These are phyloP conservation scores for Mycosphaerella arachidis DNA, from an alignment of 2,329 filamentous ascomycete species.

Conservation along the genomic window DNA sequence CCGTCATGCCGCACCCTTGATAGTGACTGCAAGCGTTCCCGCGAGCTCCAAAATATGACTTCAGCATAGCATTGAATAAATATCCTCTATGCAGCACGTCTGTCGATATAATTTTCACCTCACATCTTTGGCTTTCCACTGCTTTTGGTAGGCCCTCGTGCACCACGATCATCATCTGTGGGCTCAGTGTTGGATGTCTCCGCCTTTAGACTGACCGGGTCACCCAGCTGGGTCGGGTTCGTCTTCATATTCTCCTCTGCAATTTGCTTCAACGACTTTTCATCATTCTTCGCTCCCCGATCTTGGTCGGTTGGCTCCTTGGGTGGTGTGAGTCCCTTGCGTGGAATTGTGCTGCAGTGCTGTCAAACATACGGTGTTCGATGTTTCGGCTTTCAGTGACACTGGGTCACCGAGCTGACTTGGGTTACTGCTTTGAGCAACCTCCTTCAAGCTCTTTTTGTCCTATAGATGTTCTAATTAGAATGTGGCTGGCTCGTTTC, in stretches of 20 bases:
- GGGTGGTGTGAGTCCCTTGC: background rate
- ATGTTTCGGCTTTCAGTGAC: slow-evolving; percentile 35
- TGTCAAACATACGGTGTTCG: slow-evolving; percentile 18
- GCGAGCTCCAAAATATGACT: no score
- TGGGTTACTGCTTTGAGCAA: slow-evolving; percentile 25
- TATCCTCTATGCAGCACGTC: background rate
- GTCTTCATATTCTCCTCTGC: slow-evolving; percentile 26
- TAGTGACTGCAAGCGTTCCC: no score
- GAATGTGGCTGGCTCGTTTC: background rate
- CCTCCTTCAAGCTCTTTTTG: slow-evolving; percentile 23
- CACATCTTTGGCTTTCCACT: slow-evolving; percentile 33
- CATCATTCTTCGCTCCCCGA: slow-evolving; percentile 8
- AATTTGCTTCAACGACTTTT: slow-evolving; percentile 22
- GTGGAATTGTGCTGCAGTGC: background rate
- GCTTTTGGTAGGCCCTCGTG: slow-evolving; percentile 22
- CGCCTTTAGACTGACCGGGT: slow-evolving; percentile 35
- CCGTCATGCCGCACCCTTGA: background rate
- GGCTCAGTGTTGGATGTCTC: slow-evolving; percentile 34
- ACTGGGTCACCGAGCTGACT: slow-evolving; percentile 34
- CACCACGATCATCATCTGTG: slow-evolving; percentile 32
- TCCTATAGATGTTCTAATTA: background rate
- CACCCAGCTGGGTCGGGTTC: slow-evolving; percentile 34
- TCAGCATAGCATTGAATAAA: background rate
- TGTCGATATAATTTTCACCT: background rate
- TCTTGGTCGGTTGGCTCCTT: slow-evolving; percentile 18